Percentiles rank a stretch among this genome's conserved stretches.
These are phyloP conservation scores for Fonsecaea pedrosoi DNA, from an alignment of 2,329 filamentous ascomycete genomes.

Conservation along the genomic window DNA sequence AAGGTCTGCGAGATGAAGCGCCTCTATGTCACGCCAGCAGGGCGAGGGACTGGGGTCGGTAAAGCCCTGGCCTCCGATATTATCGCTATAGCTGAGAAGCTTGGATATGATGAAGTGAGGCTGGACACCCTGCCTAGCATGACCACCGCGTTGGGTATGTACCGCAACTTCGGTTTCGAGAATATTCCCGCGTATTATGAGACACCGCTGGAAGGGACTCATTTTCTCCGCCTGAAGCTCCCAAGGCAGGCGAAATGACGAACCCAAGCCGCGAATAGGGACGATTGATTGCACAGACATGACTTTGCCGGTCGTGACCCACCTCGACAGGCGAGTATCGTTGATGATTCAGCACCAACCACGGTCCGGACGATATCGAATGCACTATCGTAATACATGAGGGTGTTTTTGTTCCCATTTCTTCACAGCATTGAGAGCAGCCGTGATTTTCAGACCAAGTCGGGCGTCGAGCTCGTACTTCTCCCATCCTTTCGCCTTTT, in stretches of 20 bases:
- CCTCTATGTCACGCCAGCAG: slow-evolving; percentile 58
- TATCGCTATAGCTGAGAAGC: slow-evolving; percentile 52
- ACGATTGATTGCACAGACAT: background rate
- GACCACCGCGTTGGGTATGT: slow-evolving; percentile 58
- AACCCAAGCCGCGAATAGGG: background rate
- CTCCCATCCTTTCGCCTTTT: slow-evolving; percentile 66
- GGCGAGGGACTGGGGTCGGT: slow-evolving; percentile 59
- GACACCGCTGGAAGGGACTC: slow-evolving; percentile 60
- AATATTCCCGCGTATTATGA: slow-evolving; percentile 62
- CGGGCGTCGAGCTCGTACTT: slow-evolving; percentile 68
- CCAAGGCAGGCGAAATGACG: slow-evolving; percentile 8
- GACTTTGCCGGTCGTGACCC: background rate
- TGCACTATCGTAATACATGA: slow-evolving; percentile 10
- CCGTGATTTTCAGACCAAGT: slow-evolving; percentile 57
- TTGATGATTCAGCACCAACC: background rate
- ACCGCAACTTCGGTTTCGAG: slow-evolving; percentile 59
- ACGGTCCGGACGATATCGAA: background rate
- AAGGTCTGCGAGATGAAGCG: slow-evolving; percentile 63
- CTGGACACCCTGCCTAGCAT: slow-evolving; percentile 64
- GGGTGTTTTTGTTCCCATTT: slow-evolving; percentile 49
- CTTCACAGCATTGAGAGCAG: slow-evolving; percentile 52
- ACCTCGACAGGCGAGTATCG: background rate
- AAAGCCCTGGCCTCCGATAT: slow-evolving; percentile 55
- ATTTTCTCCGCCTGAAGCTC: slow-evolving; percentile 56
- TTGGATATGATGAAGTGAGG: slow-evolving; percentile 61